phyloP scores from a whole-genome alignment of 2,329 filamentous ascomycete species.

The Talaromyces sp. region DNA sequence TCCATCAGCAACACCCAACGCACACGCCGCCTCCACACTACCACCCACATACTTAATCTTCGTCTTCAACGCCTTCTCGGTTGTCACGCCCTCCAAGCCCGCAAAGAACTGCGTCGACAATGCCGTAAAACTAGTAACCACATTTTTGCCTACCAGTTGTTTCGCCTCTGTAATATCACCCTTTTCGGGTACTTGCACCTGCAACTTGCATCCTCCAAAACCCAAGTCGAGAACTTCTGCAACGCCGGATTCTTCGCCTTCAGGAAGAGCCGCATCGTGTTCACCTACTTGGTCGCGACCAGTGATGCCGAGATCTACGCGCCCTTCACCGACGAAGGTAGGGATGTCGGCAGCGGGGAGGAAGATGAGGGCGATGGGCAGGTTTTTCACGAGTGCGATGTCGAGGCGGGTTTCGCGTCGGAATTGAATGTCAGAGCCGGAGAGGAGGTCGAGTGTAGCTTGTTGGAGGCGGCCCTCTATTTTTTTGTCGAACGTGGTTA shows the following conservation, averaged over 20 bases:
- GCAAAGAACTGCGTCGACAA: conserved; percentile 81
- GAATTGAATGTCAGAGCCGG: conserved; percentile 95
- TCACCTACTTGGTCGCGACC: conserved; percentile 90
- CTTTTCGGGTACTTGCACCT: conserved; percentile 94
- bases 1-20: conserved; percentile 89
- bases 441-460: conserved; percentile 81
- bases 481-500: background rate
- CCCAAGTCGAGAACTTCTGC: conserved; percentile 86
- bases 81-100: conserved; percentile 59
- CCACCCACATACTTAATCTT: conserved; percentile 93
- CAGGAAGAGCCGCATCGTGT: conserved; percentile 62
- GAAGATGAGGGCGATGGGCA: conserved; percentile 92
- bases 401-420: conserved; percentile 91
- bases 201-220: conserved; percentile 87
- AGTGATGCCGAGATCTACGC: conserved; percentile 91
- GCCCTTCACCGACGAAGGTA: conserved; percentile 92
- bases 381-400: conserved; percentile 96
- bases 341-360: conserved; percentile 96
- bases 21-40: conserved; percentile 95
- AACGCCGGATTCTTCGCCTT: conserved; percentile 55
- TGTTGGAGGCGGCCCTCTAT: conserved; percentile 90
- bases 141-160: conserved; percentile 84
- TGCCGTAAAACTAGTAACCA: conserved; percentile 92
- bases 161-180: conserved; percentile 66
- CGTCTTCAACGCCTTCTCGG: conserved; percentile 36